Conservation (phyloP, 2,329 filamentous ascomycete species). For the Colletotrichum sublineola region DNA sequence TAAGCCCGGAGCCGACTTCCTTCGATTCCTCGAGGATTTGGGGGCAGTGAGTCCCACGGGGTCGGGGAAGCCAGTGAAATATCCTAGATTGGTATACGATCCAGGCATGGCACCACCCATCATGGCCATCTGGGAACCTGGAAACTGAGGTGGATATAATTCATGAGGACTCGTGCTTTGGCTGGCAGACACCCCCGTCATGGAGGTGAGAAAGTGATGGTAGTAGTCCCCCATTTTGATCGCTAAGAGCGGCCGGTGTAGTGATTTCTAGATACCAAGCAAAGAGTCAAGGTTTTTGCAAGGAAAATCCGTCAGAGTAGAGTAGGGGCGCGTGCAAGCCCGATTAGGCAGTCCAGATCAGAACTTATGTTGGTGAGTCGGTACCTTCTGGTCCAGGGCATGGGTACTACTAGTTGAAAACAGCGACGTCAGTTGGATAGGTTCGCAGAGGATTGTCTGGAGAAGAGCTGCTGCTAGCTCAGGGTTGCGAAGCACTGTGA, state of each 20-base stretch:
- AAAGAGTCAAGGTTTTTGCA: slow-evolving; percentile 4
- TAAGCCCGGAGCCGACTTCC: slow-evolving; percentile 63
- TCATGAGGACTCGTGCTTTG: slow-evolving; percentile 56
- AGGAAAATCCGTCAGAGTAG: slow-evolving; percentile 4
- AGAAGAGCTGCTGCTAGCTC: background rate
- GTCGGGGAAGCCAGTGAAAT: slow-evolving; percentile 65
- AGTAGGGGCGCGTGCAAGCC: slow-evolving; percentile 3
- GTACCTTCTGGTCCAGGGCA: slow-evolving; percentile 24
- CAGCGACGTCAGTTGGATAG: background rate
- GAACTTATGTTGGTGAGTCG: slow-evolving; percentile 3
- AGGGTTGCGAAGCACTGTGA: slow-evolving; percentile 1
- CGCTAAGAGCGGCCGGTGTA: slow-evolving; percentile 6
- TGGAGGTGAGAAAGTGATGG: slow-evolving; percentile 66
- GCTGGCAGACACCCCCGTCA: slow-evolving; percentile 60
- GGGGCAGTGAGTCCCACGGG: slow-evolving; percentile 62
- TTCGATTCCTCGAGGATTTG: slow-evolving; percentile 63
- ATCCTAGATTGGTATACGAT: slow-evolving; percentile 62
- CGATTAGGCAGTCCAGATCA: slow-evolving; percentile 10
- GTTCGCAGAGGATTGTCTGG: background rate
- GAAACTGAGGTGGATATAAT: slow-evolving; percentile 53
- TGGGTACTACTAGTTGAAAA: slow-evolving; percentile 16
- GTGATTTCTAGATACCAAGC: slow-evolving; percentile 12
- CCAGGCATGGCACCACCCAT: slow-evolving; percentile 53
- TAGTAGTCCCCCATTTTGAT: slow-evolving; percentile 68
- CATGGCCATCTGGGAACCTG: slow-evolving; percentile 50